Evolutionary conservation across 495 filamentous ascomycete species (phyloP).

Genomic region (Sordaria brevicollis): DNA sequence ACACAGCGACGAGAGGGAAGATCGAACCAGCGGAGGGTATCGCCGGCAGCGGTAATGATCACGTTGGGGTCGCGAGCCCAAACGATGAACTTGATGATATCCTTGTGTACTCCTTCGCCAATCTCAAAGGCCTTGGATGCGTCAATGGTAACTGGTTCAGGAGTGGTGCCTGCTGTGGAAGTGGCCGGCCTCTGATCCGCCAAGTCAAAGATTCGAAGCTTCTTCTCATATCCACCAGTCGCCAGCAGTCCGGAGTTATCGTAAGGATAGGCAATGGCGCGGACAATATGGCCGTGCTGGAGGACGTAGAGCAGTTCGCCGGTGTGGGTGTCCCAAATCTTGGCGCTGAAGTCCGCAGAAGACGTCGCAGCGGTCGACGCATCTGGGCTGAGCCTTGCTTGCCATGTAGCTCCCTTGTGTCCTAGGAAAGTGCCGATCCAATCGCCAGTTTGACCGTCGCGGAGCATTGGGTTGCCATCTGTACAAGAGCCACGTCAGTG

Average conservation of each 20-base stretch:
- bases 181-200: slow-evolving; percentile 30
- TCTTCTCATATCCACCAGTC: slow-evolving; percentile 92
- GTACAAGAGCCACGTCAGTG: slow-evolving; percentile 6
- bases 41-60: slow-evolving; percentile 83
- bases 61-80: slow-evolving; percentile 83
- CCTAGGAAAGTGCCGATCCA: slow-evolving; percentile 98
- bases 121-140: slow-evolving; percentile 67
- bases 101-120: slow-evolving; percentile 68
- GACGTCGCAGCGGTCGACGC: slow-evolving; percentile 82
- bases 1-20: slow-evolving; percentile 61
- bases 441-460: slow-evolving; percentile 91
- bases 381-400: slow-evolving; percentile 81
- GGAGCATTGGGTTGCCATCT: slow-evolving; percentile 98
- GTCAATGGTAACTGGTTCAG: slow-evolving; percentile 26
- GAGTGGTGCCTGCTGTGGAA: slow-evolving; percentile 8
- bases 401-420: slow-evolving; percentile 97
- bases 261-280: slow-evolving; percentile 83
- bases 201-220: slow-evolving; percentile 88
- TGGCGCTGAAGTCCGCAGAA: slow-evolving; percentile 93
- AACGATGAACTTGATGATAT: slow-evolving; percentile 86
- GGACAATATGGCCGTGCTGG: slow-evolving; percentile 87
- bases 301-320: slow-evolving; percentile 85
- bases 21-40: slow-evolving; percentile 91
- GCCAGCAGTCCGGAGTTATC: slow-evolving; percentile 67
- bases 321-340: slow-evolving; percentile 93